Evolutionary conservation across 2,329 filamentous ascomycete genomes (phyloP), one percentile per base, ranked within the genome.

Genomic region (Rutstroemia sp.): DNA sequence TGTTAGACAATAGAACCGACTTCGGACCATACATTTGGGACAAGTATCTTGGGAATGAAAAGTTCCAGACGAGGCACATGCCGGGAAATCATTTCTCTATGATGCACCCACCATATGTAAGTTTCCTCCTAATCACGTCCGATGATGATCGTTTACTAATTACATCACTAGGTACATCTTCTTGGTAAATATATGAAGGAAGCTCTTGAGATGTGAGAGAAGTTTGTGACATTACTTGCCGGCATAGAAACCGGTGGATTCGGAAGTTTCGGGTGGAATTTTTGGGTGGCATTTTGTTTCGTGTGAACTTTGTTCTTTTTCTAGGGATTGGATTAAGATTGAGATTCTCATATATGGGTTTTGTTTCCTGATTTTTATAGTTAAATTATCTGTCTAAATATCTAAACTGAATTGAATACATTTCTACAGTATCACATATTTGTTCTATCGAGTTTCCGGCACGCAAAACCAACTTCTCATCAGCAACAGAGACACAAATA

Each of bases 11-110:
- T 41, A 56, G 48, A 52, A 56, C 48, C 4, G 48, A 51, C 12
- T 52, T 56, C n/a, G 54, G 54, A 23, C 48, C 48, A 30, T 27
- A 52, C 27, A 52, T 51, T 8, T 56, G 54, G 54, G 54, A 56
- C 21, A 52, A 56, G 21, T 56, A 56, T 46, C 34, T 52, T 8
- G 48, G 54, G 2, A 51, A 52, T 42, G 34, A 52, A 30, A 56
- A 39, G 2, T 52, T 88, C 72, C 75, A 75, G 49, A 84, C 79
- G 61, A 54, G 45, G 16, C 60, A 48, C 38, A 58, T 58, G 16
- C 21, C 38, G 14, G 62, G 61, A 34, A 64, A 62, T 52, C 63
- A 64, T 53, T 64, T 64, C 41, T 58, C 63, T 17, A 63, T 64
- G 58, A 64, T 64, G 57, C 60, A 63, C 44, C 51, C 58, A 39